A percentile compares a stretch with the other conserved stretches of the same genome.
phyloP scores from a whole-genome alignment of 177 flowering plant species.

The Vitis hybrid region DNA sequence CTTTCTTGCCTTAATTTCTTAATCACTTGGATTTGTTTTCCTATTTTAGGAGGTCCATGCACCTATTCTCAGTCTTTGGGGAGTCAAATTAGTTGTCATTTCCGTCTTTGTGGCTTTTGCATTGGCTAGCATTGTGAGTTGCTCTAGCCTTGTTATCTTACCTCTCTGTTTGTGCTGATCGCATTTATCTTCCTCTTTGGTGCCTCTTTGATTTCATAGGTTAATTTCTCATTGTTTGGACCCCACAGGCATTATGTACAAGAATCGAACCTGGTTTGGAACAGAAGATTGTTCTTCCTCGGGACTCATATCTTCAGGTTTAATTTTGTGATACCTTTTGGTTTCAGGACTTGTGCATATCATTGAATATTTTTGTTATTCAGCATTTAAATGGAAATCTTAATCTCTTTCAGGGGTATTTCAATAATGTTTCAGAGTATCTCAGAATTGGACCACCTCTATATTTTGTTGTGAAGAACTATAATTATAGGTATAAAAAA shows the following conservation, averaged over 20 bases:
- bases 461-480: slow-evolving; percentile 94
- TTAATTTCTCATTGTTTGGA: slow-evolving; percentile 17
- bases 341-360: background rate
- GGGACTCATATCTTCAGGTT: slow-evolving; percentile 98
- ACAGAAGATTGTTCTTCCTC: slow-evolving; percentile 95
- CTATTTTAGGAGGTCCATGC: slow-evolving; percentile 82
- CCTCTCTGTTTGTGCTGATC: background rate
- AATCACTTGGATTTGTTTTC: slow-evolving; percentile 9
- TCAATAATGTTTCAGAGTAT: slow-evolving; percentile 74
- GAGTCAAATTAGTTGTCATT: slow-evolving; percentile 75
- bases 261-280: slow-evolving; percentile 94
- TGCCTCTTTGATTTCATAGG: background rate
- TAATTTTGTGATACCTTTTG: background rate
- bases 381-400: background rate
- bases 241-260: slow-evolving; percentile 78
- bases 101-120: slow-evolving; percentile 67
- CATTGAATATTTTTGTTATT: background rate
- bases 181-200: background rate
- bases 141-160: background rate
- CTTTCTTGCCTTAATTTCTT: slow-evolving; percentile 1
- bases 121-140: slow-evolving; percentile 93
- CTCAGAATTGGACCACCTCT: slow-evolving; percentile 96
- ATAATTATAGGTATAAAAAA: slow-evolving; percentile 73
- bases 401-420: slow-evolving; percentile 70
- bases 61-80: slow-evolving; percentile 80